phyloP scores from a whole-genome alignment of 352 stramenopile species.

The Globisporangium splendens region DNA sequence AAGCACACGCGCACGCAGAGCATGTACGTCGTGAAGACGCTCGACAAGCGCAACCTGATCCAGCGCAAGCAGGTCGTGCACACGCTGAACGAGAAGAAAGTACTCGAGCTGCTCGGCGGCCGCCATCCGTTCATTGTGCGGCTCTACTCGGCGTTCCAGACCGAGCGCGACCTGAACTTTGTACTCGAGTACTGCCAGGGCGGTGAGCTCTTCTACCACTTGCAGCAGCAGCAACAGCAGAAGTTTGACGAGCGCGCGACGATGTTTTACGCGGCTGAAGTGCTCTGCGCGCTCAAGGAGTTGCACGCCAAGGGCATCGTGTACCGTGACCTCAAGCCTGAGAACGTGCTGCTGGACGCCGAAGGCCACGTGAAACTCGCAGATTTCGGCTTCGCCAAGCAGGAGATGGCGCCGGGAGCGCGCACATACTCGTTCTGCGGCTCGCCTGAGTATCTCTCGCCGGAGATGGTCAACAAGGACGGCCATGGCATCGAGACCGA shows the following conservation, averaged over 20 bases:
- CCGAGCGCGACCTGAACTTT: conserved; percentile 72
- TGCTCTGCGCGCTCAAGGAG: conserved; percentile 50
- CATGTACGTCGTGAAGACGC: conserved; percentile 79
- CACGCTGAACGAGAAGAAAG: conserved; percentile 77
- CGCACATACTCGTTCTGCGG: conserved; percentile 83
- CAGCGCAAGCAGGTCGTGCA: conserved; percentile 76
- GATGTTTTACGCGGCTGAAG: conserved; percentile 76
- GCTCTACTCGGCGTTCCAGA: conserved; percentile 73
- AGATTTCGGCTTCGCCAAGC: conserved; percentile 83
- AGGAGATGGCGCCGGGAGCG: conserved; percentile 46
- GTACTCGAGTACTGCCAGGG: conserved; percentile 84
- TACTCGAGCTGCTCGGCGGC: conserved; percentile 55
- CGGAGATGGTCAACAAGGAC: conserved; percentile 77
- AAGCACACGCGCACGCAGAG: conserved; percentile 43
- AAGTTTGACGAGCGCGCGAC: conserved; percentile 63
- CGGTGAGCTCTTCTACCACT: conserved; percentile 82
- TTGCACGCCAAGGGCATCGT: conserved; percentile 42
- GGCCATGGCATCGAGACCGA: conserved; percentile 77
- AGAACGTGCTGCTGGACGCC: conserved; percentile 51
- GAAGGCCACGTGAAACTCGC: conserved; percentile 77
- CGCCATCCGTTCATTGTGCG: conserved; percentile 76
- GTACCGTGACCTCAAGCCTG: no score
- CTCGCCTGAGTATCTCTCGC: conserved; percentile 80
- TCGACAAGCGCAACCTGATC: conserved; percentile 73
- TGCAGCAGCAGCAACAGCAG: conserved; percentile 72